Conservation (phyloP, 1,139 yeast genomes). For the Yamadazyma diddensiae region DNA sequence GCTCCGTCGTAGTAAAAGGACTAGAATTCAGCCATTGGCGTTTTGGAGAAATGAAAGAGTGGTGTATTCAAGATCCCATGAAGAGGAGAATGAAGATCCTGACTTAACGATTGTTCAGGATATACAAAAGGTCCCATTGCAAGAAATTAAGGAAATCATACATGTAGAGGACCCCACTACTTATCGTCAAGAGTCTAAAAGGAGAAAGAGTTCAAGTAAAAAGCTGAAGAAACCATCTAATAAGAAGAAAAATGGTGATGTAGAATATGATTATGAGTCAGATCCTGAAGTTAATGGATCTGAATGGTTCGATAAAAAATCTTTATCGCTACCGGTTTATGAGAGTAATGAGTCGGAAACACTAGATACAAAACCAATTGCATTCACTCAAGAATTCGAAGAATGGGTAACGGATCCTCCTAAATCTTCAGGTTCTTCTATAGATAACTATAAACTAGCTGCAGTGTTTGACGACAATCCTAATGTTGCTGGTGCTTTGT, state of each 20-base stretch:
- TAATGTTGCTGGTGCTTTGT: conserved; percentile 74
- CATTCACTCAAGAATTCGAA: conserved; percentile 64
- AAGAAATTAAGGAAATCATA: conserved; percentile 57
- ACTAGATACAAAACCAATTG: conserved; percentile 49
- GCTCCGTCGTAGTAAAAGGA: conserved; percentile 55
- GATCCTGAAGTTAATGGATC: conserved; percentile 48
- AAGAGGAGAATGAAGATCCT: conserved; percentile 38
- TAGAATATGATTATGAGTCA: conserved; percentile 32
- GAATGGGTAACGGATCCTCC: conserved; percentile 37
- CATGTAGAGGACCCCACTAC: conserved; percentile 37
- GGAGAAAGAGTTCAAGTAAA: conserved; percentile 8
- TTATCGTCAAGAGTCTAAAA: background rate
- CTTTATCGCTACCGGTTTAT: conserved; percentile 48
- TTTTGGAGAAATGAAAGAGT: conserved; percentile 84
- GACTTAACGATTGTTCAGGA: conserved; percentile 35
- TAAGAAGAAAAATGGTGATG: conserved; percentile 8
- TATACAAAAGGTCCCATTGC: conserved; percentile 45
- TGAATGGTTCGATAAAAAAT: conserved; percentile 54
- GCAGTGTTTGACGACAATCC: conserved; percentile 66
- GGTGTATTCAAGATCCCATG: conserved; percentile 54
- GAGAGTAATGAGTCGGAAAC: conserved; percentile 50
- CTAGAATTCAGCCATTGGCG: conserved; percentile 70
- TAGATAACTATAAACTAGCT: conserved; percentile 61
- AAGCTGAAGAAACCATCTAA: conserved; percentile 2
- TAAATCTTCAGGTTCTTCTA: conserved; percentile 28